Base-by-base conservation (phyloP, 2,329 filamentous ascomycete genomes). In the Ceratocystis albifundus region DNA sequence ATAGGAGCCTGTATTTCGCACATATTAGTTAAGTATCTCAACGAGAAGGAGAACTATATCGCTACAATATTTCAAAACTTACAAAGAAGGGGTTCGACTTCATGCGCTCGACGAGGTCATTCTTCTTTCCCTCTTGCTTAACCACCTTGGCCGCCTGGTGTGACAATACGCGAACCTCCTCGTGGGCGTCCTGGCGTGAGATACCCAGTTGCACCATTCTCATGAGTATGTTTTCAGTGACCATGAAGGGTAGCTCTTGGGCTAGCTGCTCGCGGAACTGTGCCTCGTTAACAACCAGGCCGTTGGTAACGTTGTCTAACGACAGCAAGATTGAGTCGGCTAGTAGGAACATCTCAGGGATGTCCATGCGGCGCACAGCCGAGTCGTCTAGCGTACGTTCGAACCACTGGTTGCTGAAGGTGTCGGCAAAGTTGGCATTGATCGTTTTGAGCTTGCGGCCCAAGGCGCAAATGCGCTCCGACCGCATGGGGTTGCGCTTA, bases 241-340 rank as follows among this genome's bases (percentile, higher is more conserved):
- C 82, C 88, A 93, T 95, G 77, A 96, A 96, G 0, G 92, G 92
- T 15, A 96, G 82, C 76, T 95, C 89, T 69, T 86, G 82, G 70
- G 85, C 81, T 59, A 95, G 79, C 69, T 82, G 85, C 67, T 81
- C 79, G 68, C 81, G 79, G 73, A 95, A 90, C 66, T 85, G 80
- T 66, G 83, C 81, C 28, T 89, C 89, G 76, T 95, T 96, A 48
- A 96, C 82, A n/a, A 89, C 86, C 10, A 90, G 78, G 8, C 88
- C 87, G 65, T 80, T 79, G 36, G 80, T 81, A 59, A 90, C 82
- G 70, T 90, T 90, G 73, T 89, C 84, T 66, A 86, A 75, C 6
- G 84, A 80, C 61, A 88, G 83, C 6, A 87, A 77, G 70, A 90
- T 82, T 22, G 86, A 83, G 70, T 90, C 87, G 3, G 87, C 84